These are phyloP conservation scores for Prunus fruticosa DNA, from an alignment of 306 rosid genomes.

Conservation along the genomic window DNA sequence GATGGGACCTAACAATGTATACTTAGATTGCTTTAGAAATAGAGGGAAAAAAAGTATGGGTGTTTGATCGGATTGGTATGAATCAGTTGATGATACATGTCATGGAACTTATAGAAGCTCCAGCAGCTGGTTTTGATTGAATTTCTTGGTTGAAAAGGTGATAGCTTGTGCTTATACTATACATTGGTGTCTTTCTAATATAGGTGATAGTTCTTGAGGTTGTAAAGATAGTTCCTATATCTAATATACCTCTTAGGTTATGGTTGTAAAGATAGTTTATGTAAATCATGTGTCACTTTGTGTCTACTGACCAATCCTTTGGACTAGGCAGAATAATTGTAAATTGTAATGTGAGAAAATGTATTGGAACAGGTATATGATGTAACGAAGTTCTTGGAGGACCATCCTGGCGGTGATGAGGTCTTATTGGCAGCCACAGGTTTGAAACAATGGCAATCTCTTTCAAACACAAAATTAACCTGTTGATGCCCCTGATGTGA, in stretches of 20 bases:
- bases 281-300: neutral
- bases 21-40: neutral
- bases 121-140: neutral
- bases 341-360: constrained; percentile 4
- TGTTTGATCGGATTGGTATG: neutral
- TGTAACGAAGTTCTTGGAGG: constrained; percentile 91
- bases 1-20: neutral
- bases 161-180: neutral
- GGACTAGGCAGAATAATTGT: neutral
- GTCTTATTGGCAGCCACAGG: constrained; percentile 75
- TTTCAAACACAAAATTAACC: neutral
- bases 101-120: neutral
- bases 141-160: neutral
- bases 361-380: constrained; percentile 63
- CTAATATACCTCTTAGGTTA: neutral
- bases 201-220: neutral
- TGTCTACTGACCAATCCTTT: neutral
- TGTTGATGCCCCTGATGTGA: neutral
- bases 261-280: neutral
- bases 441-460: constrained; percentile 21
- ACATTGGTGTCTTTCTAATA: neutral
- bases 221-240: neutral
- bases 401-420: constrained; percentile 99
- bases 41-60: neutral
- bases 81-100: neutral